Conservation (phyloP, 169 alveolate species). For the Plasmodium cynomolgi region DNA sequence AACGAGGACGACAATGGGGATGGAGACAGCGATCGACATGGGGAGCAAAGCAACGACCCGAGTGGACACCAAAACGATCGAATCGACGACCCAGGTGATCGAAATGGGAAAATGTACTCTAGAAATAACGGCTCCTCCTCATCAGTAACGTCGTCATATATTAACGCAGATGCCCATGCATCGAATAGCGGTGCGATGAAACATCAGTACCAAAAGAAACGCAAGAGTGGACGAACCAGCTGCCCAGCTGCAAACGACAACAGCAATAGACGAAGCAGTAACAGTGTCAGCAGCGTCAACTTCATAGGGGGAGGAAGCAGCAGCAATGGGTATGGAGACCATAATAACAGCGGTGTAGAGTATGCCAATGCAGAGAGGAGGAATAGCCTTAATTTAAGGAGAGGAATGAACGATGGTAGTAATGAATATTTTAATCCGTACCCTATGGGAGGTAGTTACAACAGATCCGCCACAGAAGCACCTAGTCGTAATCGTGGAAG, state of each 20-base stretch:
- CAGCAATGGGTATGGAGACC: background rate
- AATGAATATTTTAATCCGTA: background rate
- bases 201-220: background rate
- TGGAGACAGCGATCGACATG: background rate
- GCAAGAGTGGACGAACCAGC: background rate
- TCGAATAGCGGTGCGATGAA: background rate
- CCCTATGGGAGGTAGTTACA: background rate
- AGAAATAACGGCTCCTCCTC: background rate
- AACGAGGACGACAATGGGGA: background rate
- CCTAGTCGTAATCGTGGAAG: background rate
- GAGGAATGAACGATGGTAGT: background rate
- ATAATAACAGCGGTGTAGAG: background rate
- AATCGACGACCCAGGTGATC: background rate
- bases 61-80: background rate
- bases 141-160: slow-evolving; percentile 2
- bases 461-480: background rate
- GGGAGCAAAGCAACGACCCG: background rate
- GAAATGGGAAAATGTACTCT: background rate
- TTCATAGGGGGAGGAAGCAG: background rate
- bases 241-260: background rate
- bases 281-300: background rate
- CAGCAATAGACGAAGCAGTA: background rate
- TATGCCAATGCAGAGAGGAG: background rate
- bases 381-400: background rate
- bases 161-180: background rate